Conservation (phyloP, 1,139 yeast species). For the Lodderomyces elongisporus region DNA sequence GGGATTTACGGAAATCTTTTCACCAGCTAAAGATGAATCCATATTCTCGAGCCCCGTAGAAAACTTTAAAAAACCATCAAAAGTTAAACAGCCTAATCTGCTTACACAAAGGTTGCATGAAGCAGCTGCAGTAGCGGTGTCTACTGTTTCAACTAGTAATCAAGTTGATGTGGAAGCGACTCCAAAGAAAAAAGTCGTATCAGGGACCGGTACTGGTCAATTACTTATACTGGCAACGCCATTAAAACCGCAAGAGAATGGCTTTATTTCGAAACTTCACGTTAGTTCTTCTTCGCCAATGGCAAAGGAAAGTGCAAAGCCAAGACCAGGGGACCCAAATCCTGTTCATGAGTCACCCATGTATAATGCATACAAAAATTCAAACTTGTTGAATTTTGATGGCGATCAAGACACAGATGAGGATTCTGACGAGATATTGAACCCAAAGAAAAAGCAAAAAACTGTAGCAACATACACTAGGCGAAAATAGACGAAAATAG, state of each 20-base stretch:
- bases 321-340: slow-evolving; percentile 35
- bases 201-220: too few species aligned
- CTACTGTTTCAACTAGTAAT: too few species aligned
- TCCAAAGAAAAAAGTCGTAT: slow-evolving; percentile 1
- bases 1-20: slow-evolving; percentile 1
- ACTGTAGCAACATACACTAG: slow-evolving; percentile 9
- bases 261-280: too few species aligned
- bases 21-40: slow-evolving; percentile 2
- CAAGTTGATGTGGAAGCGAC: background rate
- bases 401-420: slow-evolving; percentile 11
- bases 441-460: slow-evolving; percentile 6
- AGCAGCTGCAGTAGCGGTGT: slow-evolving; percentile 6
- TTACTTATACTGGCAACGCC: too few species aligned
- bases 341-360: slow-evolving; percentile 30
- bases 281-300: background rate
- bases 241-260: too few species aligned
- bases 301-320: background rate
- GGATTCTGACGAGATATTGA: slow-evolving; percentile 15
- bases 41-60: slow-evolving; percentile 2
- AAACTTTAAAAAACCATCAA: slow-evolving; percentile 2
- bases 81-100: background rate
- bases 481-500: too few species aligned
- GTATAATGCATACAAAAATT: slow-evolving; percentile 15
- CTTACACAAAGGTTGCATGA: slow-evolving; percentile 1
- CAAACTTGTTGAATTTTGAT: slow-evolving; percentile 5